phyloP scores from a whole-genome alignment of 257 asterid genomes.

The Solanum pennellii region DNA sequence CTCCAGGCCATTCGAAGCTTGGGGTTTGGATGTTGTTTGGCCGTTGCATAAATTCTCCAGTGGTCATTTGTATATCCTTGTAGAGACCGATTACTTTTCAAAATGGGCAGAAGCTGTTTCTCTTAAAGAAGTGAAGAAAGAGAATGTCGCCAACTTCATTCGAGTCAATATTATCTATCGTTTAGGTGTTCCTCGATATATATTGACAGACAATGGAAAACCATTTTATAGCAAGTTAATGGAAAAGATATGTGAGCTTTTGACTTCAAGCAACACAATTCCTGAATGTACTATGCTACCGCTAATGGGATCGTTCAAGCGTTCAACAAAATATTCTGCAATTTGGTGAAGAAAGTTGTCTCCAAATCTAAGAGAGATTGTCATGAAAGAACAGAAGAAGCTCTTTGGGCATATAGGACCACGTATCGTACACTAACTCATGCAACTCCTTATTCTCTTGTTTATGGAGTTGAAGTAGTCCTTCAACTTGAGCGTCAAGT shows the following conservation, averaged over 20 bases:
- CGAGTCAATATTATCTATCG: no score
- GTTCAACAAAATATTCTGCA: not conserved
- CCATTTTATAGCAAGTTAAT: not conserved
- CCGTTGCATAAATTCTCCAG: not conserved
- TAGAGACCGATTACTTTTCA: not conserved
- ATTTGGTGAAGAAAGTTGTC: no score
- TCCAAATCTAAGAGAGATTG: not conserved
- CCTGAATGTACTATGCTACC: not conserved
- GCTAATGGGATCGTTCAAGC: not conserved
- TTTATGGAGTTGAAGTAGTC: not conserved
- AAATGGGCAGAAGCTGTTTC: not conserved
- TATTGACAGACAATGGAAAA: no score
- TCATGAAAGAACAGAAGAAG: not conserved
- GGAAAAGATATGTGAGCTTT: not conserved
- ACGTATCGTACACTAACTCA: no score
- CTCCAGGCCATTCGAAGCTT: fast-evolving
- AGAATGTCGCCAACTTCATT: not conserved
- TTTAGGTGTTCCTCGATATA: not conserved
- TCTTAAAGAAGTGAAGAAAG: no score
- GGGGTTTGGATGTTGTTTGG: not conserved
- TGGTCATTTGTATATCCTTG: no score
- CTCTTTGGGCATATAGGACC: not conserved
- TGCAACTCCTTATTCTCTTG: not conserved
- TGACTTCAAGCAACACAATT: not conserved
- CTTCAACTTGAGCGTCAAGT: not conserved